Conservation (phyloP, 2,329 filamentous ascomycete species). For the Amylocarpus encephaloides region DNA sequence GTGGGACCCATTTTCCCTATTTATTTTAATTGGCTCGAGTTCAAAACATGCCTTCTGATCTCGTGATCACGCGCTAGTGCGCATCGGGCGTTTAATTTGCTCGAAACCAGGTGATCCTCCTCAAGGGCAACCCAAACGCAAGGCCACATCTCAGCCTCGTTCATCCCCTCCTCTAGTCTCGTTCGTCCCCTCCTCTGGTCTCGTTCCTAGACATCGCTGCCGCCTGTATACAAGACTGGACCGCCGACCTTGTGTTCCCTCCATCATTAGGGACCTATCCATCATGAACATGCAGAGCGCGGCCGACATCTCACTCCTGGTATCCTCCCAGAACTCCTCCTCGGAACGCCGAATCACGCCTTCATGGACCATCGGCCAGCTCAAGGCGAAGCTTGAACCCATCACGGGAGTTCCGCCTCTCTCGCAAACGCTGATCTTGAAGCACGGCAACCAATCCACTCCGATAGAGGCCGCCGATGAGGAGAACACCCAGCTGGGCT, state of each 20-base stretch:
- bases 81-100: background rate
- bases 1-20: too few species aligned
- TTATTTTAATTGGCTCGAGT: too few species aligned
- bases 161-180: background rate
- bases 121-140: background rate
- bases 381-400: slow-evolving; percentile 84
- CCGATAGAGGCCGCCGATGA: slow-evolving; percentile 66
- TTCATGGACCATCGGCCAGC: slow-evolving; percentile 78
- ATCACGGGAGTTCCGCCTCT: slow-evolving; percentile 85
- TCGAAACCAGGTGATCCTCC: background rate
- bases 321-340: slow-evolving; percentile 68
- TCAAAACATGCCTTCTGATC: too few species aligned
- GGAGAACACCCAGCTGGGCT: slow-evolving; percentile 57
- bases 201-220: background rate
- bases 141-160: slow-evolving; percentile 3
- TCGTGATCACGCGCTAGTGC: background rate
- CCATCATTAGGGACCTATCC: too few species aligned
- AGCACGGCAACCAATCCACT: slow-evolving; percentile 54
- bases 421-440: slow-evolving; percentile 69
- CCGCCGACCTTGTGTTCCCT: background rate
- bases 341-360: slow-evolving; percentile 90
- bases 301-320: slow-evolving; percentile 68
- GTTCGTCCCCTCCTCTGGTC: background rate
- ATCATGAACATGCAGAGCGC: slow-evolving; percentile 39
- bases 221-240: background rate